phyloP scores from a whole-genome alignment of 2,329 filamentous ascomycete genomes.

The Botrytis fabae region DNA sequence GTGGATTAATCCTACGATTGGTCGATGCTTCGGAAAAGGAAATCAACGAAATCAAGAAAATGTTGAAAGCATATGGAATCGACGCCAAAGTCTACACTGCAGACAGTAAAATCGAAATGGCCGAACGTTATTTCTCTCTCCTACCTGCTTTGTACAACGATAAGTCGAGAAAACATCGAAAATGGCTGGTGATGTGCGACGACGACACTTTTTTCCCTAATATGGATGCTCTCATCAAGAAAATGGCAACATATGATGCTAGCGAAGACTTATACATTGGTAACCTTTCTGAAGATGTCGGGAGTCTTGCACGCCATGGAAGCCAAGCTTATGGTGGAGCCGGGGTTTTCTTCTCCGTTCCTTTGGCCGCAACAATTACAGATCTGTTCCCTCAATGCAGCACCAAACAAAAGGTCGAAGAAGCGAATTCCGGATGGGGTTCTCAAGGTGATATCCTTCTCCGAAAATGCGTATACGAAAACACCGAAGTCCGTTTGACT shows the following conservation, averaged over 20 bases:
- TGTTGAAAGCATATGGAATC: constrained; percentile 52
- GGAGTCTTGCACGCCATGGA: constrained; percentile 39
- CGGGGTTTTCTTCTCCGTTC: constrained; percentile 41
- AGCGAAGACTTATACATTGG: constrained; percentile 38
- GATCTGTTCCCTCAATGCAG: constrained; percentile 50
- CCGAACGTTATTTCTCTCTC: constrained; percentile 57
- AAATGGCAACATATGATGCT: constrained; percentile 33
- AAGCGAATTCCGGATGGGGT: constrained; percentile 59
- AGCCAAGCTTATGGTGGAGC: constrained; percentile 40
- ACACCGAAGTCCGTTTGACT: constrained; percentile 39
- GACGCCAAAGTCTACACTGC: constrained; percentile 59
- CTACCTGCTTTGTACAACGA: constrained; percentile 57
- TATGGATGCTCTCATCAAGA: constrained; percentile 37
- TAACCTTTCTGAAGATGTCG: constrained; percentile 39
- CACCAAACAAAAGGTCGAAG: constrained; percentile 52
- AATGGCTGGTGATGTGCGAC: constrained; percentile 42
- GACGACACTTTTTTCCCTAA: constrained; percentile 40
- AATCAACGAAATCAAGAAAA: constrained; percentile 50
- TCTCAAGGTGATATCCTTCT: constrained; percentile 43
- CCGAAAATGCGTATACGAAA: constrained; percentile 39
- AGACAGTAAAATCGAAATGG: constrained; percentile 56
- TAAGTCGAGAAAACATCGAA: constrained; percentile 49
- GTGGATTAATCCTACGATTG: constrained; percentile 55
- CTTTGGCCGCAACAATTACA: constrained; percentile 49
- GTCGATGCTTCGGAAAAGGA: constrained; percentile 54